Conservation (phyloP, 176 grass and related monocot genomes). For the Aegilops bicornis region DNA sequence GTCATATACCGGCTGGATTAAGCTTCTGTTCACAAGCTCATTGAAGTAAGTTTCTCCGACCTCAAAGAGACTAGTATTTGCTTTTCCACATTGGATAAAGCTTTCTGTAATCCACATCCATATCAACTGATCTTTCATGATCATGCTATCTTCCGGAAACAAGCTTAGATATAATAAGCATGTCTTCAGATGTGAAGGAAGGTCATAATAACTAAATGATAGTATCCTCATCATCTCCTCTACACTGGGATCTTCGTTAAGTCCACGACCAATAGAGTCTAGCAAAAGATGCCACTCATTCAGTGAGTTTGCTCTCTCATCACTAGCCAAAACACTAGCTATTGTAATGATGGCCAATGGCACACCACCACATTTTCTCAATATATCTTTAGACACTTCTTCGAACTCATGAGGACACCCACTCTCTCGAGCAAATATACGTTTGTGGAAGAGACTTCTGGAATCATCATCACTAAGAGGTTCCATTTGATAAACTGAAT, state of each 20-base stretch:
- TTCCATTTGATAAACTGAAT: not conserved
- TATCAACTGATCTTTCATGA: not conserved
- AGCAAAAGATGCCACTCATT: not conserved
- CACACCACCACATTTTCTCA: not conserved
- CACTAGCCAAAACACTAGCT: not conserved
- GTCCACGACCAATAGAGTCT: not conserved
- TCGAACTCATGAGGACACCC: not conserved
- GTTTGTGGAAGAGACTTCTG: not conserved
- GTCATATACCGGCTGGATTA: not conserved
- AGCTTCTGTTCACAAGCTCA: conserved; percentile 9
- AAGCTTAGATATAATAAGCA: not conserved
- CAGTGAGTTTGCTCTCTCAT: fast-evolving
- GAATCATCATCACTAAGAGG: not conserved
- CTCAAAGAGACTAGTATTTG: not conserved
- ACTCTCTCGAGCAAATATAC: not conserved
- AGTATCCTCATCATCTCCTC: not conserved
- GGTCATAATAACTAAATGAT: not conserved
- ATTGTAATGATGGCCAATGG: conserved; percentile 9
- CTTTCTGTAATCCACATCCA: conserved; percentile 4
- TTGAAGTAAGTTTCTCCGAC: not conserved
- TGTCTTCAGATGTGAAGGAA: not conserved
- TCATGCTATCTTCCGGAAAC: not conserved
- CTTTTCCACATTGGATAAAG: not conserved
- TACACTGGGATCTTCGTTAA: not conserved
- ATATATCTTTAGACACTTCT: not conserved